These are phyloP conservation scores for Agrocybe chaxingu DNA, from an alignment of 768 basidiomycete genomes.

Conservation along the genomic window DNA sequence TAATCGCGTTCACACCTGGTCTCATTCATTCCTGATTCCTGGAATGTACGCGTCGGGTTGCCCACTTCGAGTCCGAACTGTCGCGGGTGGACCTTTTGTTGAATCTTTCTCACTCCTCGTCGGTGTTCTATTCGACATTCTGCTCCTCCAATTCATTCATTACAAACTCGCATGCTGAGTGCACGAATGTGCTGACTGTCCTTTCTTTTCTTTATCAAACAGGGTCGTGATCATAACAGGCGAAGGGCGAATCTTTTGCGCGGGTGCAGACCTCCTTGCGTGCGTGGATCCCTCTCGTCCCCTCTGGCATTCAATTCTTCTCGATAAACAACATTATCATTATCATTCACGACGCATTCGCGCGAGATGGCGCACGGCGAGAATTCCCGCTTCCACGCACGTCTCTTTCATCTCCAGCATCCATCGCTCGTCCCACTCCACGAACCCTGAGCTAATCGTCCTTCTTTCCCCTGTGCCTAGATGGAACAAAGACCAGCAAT, in stretches of 20 bases:
- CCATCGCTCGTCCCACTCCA: too few relatives aligned
- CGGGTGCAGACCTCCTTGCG: conserved; percentile 78
- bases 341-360: too few relatives aligned
- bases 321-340: conserved; percentile 1
- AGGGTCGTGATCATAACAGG: conserved; percentile 80
- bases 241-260: conserved; percentile 70
- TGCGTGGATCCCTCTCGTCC: conserved; percentile 29
- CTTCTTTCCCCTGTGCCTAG: conserved; percentile 31
- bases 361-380: too few relatives aligned
- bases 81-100: too few relatives aligned
- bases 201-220: conserved; percentile 4
- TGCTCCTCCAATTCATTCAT: neutral
- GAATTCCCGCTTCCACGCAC: too few relatives aligned
- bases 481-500: conserved; percentile 55
- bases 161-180: conserved; percentile 2
- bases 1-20: neutral
- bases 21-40: conserved; percentile 2
- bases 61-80: too few relatives aligned
- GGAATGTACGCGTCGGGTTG: neutral
- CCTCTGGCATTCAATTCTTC: conserved; percentile 1
- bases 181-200: too few relatives aligned
- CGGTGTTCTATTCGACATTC: too few relatives aligned
- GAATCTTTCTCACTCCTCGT: too few relatives aligned
- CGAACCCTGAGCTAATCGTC: neutral
- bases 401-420: too few relatives aligned